Conservation (phyloP, 306 rosid species). For the Quercus alba region DNA sequence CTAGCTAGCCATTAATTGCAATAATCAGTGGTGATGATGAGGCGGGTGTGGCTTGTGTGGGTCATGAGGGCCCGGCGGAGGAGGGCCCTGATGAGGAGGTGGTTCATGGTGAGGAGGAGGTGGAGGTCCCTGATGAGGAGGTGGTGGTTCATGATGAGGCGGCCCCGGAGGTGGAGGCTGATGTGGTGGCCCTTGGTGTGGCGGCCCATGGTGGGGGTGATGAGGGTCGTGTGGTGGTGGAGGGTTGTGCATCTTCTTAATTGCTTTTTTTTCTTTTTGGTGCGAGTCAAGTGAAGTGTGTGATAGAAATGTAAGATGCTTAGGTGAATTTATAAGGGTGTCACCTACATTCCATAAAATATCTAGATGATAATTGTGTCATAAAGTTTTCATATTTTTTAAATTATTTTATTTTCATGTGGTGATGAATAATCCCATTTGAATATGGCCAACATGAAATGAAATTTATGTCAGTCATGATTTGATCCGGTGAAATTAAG, state of each 20-base stretch:
- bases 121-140: conserved; percentile 10
- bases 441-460: background rate
- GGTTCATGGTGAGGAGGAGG: conserved; percentile 12
- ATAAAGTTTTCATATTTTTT: background rate
- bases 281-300: background rate
- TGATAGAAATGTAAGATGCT: background rate
- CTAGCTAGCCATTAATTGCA: too few species aligned
- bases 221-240: conserved; percentile 17
- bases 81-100: background rate
- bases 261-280: background rate
- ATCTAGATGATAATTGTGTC: background rate
- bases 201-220: background rate
- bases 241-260: conserved; percentile 5
- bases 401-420: background rate
- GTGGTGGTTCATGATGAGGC: conserved; percentile 5
- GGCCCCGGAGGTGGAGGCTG: background rate
- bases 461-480: too few species aligned
- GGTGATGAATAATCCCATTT: background rate
- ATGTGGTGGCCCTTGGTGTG: background rate
- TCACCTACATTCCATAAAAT: background rate
- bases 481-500: too few species aligned
- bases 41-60: background rate
- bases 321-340: background rate
- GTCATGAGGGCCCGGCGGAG: background rate
- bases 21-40: background rate